phyloP scores from a whole-genome alignment of 495 filamentous ascomycete genomes.

The Aspergillus incahuasiensis region DNA sequence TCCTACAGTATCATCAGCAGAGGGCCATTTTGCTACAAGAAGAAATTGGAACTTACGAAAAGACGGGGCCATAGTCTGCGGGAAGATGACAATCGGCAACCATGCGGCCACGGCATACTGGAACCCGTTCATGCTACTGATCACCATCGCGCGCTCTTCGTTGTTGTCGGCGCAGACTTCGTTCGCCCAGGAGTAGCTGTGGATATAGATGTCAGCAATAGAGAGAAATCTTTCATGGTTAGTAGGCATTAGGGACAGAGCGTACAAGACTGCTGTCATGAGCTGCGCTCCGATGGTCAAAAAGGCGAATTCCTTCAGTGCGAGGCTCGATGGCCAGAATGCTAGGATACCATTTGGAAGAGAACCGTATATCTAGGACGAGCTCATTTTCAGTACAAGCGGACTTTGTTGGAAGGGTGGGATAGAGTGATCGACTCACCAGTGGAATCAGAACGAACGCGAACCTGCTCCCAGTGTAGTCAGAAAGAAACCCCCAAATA shows the following conservation, averaged over 20 bases:
- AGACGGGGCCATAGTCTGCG: conserved; percentile 17
- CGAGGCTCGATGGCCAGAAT: conserved; percentile 18
- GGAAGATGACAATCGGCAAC: conserved; percentile 27
- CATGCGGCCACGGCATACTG: conserved; percentile 26
- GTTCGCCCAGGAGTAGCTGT: conserved; percentile 21
- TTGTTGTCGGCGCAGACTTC: conserved; percentile 22
- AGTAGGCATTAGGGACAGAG: background rate
- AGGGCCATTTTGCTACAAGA: background rate
- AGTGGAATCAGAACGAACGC: no score
- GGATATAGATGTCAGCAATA: no score
- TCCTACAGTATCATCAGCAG: background rate
- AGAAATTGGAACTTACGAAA: background rate
- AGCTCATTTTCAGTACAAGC: no score
- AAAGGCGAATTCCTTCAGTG: conserved; percentile 21
- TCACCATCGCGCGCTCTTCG: conserved; percentile 20
- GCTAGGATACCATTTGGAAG: conserved; percentile 29
- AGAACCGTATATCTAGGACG: conserved; percentile 16
- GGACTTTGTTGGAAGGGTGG: no score
- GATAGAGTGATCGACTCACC: no score
- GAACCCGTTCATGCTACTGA: conserved; percentile 23
- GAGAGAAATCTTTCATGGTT: no score
- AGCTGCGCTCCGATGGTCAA: conserved; percentile 22
- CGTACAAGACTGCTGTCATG: conserved; percentile 29
- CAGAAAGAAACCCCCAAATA: no score
- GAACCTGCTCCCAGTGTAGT: no score